These are phyloP conservation scores for Chytridium lagenaria DNA, from an alignment of 371 early-diverging fungal genomes.

Conservation along the genomic window DNA sequence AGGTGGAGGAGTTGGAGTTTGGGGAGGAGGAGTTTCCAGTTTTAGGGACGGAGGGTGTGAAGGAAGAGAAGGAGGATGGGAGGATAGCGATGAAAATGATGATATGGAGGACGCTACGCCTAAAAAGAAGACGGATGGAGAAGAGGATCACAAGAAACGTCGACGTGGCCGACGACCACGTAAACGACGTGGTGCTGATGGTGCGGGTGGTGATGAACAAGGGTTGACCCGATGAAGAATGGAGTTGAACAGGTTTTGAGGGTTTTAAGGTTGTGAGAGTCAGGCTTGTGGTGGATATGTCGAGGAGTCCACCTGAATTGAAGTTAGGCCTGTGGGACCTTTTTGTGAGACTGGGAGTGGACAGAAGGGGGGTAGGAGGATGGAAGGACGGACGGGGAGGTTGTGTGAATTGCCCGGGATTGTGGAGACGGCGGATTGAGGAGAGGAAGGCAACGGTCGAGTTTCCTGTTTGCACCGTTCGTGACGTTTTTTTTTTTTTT, in stretches of 20 bases:
- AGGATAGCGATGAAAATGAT: not conserved
- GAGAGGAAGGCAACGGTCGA: no score
- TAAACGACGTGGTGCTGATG: no score
- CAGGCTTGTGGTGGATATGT: not conserved
- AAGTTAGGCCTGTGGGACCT: not conserved
- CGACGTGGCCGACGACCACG: not conserved
- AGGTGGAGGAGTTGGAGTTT: not conserved
- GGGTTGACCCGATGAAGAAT: no score
- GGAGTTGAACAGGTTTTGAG: not conserved
- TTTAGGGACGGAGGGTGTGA: not conserved
- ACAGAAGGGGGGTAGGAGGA: not conserved
- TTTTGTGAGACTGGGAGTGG: not conserved
- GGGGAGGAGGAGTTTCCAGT: not conserved
- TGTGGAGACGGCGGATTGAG: slow-evolving; percentile 4
- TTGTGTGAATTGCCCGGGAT: slow-evolving; percentile 10
- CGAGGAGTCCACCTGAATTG: not conserved
- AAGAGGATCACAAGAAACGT: not conserved
- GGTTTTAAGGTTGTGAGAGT: slow-evolving; percentile 1
- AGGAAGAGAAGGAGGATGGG: not conserved
- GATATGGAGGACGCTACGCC: not conserved
- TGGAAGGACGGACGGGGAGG: not conserved
- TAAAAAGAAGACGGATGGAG: not conserved
- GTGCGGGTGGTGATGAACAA: no score
- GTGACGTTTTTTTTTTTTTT: no score
- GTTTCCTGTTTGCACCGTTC: no score